Evolutionary conservation across 2,329 filamentous ascomycete species (phyloP).

Genomic region (Fusarium lateritium): DNA sequence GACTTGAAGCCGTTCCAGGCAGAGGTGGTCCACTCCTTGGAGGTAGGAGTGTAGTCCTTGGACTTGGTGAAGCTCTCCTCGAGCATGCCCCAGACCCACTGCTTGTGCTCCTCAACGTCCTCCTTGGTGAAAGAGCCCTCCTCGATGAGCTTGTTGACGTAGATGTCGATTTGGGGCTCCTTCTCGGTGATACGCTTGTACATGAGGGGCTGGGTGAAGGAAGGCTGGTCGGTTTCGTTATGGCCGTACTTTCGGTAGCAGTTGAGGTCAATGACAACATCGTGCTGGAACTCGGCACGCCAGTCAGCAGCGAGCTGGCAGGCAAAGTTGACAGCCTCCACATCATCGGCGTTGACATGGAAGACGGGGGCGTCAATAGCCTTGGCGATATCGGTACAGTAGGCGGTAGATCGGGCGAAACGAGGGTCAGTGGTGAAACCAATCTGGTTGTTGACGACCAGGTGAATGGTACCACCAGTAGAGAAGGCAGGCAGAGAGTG

Average conservation of each 20-base stretch:
- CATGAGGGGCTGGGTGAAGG: constrained; percentile 99
- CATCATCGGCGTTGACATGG: constrained; percentile 99
- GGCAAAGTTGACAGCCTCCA: constrained; percentile 98
- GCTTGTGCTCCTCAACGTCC: constrained; percentile 98
- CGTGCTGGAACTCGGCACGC: constrained; percentile 98
- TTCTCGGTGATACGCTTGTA: constrained; percentile 97
- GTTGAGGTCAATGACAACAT: constrained; percentile 97
- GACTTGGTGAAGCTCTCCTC: constrained; percentile 98
- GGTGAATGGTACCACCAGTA: constrained; percentile 95
- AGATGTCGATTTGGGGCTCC: constrained; percentile 88
- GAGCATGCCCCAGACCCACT: constrained; percentile 99
- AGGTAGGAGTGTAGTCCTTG: constrained; percentile 96
- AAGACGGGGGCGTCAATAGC: constrained; percentile 98
- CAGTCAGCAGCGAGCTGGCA: constrained; percentile 97
- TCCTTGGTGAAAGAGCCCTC: constrained; percentile 97
- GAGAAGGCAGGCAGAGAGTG: constrained; percentile 96
- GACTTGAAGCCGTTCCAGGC: constrained; percentile 99
- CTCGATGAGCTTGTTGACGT: constrained; percentile 89
- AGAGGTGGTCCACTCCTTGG: constrained; percentile 98
- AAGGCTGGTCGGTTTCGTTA: constrained; percentile 99
- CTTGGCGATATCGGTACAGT: constrained; percentile 99
- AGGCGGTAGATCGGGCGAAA: constrained; percentile 96
- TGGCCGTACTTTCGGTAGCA: constrained; percentile 99
- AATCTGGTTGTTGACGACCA: constrained; percentile 99
- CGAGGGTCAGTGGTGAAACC: constrained; percentile 99